Base-by-base conservation (phyloP, 1,284 basidiomycete genomes). In the Thelephora terrestris region DNA sequence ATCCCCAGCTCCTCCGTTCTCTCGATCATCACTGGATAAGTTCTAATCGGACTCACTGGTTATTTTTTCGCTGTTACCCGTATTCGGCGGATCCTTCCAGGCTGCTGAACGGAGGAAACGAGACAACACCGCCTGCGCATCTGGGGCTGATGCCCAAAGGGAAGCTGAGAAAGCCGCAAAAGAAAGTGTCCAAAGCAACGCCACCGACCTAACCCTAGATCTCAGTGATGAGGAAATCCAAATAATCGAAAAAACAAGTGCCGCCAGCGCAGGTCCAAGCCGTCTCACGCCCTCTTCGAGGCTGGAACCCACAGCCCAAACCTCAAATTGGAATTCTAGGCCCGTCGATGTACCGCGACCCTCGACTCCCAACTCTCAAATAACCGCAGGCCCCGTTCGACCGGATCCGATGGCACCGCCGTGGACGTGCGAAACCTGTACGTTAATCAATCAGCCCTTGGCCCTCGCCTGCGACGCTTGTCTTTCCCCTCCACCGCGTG, bases 391-490 rank as follows among this genome's bases (percentile, higher is more conserved):
- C 20, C n/a, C n/a, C n/a, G 48, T 43, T 46, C 50, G 39, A 18
- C 42, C 49, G 20, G 46, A 52, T 40, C 43, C 54, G 6, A 32
- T 43, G 3, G 50, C 52, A 23, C 52, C 51, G 43, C 65, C 70
- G 48, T 92, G 89, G 90, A 52, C 73, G 2, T 92, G 90, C 61
- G 63, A 68, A 1, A 63, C 65, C 10, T 93, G 90, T 64, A 92
- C 90, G 2, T 71, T 89, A 21, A 52, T 81, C 40, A 92, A 93
- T 58, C 54, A 62, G 1, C 50, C 67, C 1, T 56, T 67, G 38
- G 62, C 69, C 2, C 59, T 75, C 36, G 69, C 76, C 35, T 91
- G 88, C 58, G 75, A 76, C 4, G 81, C 77, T 3, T 92, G 90
- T 58, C 57, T 67, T 12, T 61, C 72, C 2, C 62, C 64, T 21